Evolutionary conservation across 1,284 basidiomycete species (phyloP).

Genomic region (Microstroma glucosiphilum): DNA sequence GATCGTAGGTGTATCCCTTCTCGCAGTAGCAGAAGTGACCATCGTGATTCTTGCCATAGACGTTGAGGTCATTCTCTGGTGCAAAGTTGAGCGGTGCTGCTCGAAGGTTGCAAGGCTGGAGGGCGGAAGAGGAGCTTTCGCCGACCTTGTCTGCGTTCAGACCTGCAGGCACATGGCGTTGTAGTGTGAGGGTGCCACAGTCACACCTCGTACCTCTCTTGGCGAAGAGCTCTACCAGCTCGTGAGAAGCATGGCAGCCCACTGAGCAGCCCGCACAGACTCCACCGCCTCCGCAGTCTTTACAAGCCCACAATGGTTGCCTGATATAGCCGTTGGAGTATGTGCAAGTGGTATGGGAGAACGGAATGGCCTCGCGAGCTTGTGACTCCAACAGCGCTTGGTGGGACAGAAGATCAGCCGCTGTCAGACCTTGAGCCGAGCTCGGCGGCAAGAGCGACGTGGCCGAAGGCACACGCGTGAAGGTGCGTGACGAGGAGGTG

Average conservation of each 20-base stretch:
- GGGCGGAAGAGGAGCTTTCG: not conserved
- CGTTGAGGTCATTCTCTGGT: constrained; percentile 38
- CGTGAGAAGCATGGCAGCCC: constrained; percentile 50
- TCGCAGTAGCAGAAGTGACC: constrained; percentile 52
- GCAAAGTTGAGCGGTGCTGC: not conserved
- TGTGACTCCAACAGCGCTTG: constrained; percentile 50
- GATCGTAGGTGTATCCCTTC: constrained; percentile 49
- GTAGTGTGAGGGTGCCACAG: constrained; percentile 35
- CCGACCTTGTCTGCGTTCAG: not conserved
- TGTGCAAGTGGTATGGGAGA: constrained; percentile 48
- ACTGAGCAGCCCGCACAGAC: constrained; percentile 53
- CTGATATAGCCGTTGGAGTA: constrained; percentile 47
- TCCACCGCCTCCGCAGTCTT: constrained; percentile 40
- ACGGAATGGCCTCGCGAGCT: constrained; percentile 51
- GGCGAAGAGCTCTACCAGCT: constrained; percentile 50
- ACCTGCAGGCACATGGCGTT: not conserved
- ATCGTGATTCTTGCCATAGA: constrained; percentile 50
- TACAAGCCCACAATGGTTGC: constrained; percentile 51
- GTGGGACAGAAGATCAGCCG: constrained; percentile 47
- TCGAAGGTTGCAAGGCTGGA: constrained; percentile 13
- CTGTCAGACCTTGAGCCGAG: constrained; percentile 35
- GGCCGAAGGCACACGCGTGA: not conserved
- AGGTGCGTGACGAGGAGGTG: not conserved
- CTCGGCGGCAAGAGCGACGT: constrained; percentile 2
- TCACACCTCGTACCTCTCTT: constrained; percentile 48